Evolutionary conservation across 768 basidiomycete genomes (phyloP), one percentile per base, ranked within the genome.

Genomic region (Tremella mesenterica): DNA sequence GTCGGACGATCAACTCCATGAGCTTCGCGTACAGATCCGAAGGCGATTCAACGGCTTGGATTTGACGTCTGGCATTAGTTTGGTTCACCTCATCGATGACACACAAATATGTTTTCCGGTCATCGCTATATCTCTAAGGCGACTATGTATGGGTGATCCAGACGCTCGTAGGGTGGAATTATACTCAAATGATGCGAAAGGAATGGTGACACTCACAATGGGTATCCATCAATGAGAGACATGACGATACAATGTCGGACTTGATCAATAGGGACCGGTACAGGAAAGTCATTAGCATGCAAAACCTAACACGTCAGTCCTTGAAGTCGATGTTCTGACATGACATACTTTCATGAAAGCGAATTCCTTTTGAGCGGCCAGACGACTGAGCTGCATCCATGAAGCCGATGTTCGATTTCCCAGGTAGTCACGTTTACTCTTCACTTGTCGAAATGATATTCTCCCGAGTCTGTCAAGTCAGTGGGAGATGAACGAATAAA

Each of bases 311-410:
- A 25, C 5, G 12, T 36, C 12, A 12, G 34, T 47, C 3, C 31
- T 25, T 23, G 14, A 13, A 25, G 30, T 30, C 25, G 20, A 28
- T n/a, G 43, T 23, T 48, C 27, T 2, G 16, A 0, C 23, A 23
- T n/a, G 23, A 50, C 75, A 38, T 50, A 89, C 93, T 79, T 95
- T 96, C 88, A 99, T 93, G 73, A 97, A 99, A 1, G 88, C 89
- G 81, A 84, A 99, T 71, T 99, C 95, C 70, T 96, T 97, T 76
- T 93, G 85, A 8, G 95, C 95, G 16, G 92, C 85, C 43, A 99
- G 75, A 20, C 95, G 81, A 20, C 89, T 92, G 88, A 99, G 88
- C 75, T 96, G 97, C 91, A 97, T 95, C 95, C 95, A 99, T 16
- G 88, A 88, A 0, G 95, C 93, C 16, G 85, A 88, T 74, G 90